A percentile compares a stretch with the other conserved stretches of the same genome.
Conservation (phyloP, 352 stramenopile genomes). For the Thraustochytrium sp. region DNA sequence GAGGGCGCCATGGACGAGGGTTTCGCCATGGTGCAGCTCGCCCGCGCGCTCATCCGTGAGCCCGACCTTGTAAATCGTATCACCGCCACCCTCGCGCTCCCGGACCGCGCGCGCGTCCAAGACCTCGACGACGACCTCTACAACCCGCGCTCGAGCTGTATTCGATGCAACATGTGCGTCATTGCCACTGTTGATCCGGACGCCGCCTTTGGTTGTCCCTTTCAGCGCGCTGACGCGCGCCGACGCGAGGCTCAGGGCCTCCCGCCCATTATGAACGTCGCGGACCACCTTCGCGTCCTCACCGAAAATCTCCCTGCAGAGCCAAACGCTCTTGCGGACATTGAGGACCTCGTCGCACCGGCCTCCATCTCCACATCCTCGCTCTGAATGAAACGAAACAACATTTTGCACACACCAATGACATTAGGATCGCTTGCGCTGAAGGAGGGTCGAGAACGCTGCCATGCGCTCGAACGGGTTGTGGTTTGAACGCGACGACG, state of each 20-base stretch:
- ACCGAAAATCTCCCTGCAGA: neutral
- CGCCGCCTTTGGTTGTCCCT: slow-evolving; percentile 23
- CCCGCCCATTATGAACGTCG: neutral
- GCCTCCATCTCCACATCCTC: neutral
- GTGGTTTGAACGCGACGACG: neutral
- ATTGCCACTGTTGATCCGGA: slow-evolving; percentile 31
- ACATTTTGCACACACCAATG: neutral
- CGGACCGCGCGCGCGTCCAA: neutral
- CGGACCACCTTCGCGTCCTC: neutral
- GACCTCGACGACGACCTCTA: neutral
- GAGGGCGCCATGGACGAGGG: slow-evolving; percentile 35
- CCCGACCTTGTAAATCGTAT: slow-evolving; percentile 24
- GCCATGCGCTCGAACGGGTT: slow-evolving; percentile 3
- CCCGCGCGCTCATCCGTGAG: slow-evolving; percentile 11
- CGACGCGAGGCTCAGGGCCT: neutral
- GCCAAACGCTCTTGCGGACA: neutral
- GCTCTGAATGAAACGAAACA: neutral
- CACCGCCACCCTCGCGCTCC: neutral
- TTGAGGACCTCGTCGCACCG: neutral
- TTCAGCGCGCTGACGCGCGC: neutral
- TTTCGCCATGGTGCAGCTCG: slow-evolving; percentile 4
- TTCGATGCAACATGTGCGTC: slow-evolving; percentile 35
- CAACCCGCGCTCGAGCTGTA: neutral
- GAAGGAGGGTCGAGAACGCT: neutral
- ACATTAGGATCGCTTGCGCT: slow-evolving; percentile 1